Percentiles rank a stretch among this genome's conserved stretches.
These are phyloP conservation scores for Eucalyptus tenuipes DNA, from an alignment of 345 rosid species.

Conservation along the genomic window DNA sequence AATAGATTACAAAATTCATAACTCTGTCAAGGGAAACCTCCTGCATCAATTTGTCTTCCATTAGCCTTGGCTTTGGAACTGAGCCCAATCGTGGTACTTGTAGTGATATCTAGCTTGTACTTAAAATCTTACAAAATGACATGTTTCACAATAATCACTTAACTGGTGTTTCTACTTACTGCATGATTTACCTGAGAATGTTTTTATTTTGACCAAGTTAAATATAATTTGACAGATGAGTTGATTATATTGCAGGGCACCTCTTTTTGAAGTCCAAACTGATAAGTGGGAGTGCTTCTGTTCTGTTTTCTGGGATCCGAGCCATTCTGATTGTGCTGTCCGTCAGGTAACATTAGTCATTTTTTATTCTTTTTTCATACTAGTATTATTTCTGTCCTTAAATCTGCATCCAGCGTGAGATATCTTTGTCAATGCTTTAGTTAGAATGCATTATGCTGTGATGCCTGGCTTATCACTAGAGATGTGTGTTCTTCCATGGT, in stretches of 20 bases:
- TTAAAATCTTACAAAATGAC: neutral
- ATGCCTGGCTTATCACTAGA: neutral
- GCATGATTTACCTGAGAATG: neutral
- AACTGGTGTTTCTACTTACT: neutral
- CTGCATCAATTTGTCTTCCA: neutral
- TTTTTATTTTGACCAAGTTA: neutral
- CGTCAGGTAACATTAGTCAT: constrained; percentile 54
- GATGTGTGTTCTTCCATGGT: neutral
- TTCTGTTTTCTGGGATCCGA: constrained; percentile 75
- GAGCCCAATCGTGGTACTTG: too few relatives aligned
- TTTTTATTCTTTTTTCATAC: neutral
- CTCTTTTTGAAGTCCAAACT: constrained; percentile 79
- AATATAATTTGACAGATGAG: neutral
- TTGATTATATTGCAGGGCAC: constrained; percentile 55
- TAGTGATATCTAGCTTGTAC: neutral
- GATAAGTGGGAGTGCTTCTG: constrained; percentile 92
- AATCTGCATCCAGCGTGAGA: neutral
- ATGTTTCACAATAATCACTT: neutral
- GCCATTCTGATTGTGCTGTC: constrained; percentile 79
- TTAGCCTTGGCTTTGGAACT: neutral
- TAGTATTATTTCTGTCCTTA: neutral
- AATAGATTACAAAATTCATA: neutral
- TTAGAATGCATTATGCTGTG: neutral
- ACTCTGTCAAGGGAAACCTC: neutral
- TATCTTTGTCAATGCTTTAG: neutral